Conservation (phyloP, 2,329 filamentous ascomycete species). For the Dactylellina cionopaga region DNA sequence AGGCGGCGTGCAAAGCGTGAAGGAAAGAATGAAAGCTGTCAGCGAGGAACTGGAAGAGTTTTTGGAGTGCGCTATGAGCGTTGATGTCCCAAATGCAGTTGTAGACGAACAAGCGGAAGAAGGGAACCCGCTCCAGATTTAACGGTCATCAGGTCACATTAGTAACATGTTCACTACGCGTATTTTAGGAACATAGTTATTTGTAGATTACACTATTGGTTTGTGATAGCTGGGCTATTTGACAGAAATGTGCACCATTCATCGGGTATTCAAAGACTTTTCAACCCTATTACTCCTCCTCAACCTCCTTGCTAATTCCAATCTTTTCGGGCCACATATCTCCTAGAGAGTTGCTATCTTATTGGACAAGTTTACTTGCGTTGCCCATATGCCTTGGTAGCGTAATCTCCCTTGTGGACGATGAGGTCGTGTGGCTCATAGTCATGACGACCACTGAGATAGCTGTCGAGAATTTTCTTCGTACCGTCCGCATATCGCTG, state of each 20-base stretch:
- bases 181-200: too few relatives aligned
- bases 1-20: conserved; percentile 79
- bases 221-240: neutral
- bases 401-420: conserved; percentile 87
- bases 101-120: conserved; percentile 42
- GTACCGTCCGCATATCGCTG: conserved; percentile 82
- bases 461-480: conserved; percentile 90
- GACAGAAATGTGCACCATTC: neutral
- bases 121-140: neutral
- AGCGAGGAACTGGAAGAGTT: conserved; percentile 97
- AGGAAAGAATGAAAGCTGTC: conserved; percentile 95
- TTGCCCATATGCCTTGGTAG: conserved; percentile 92
- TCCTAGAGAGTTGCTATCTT: neutral
- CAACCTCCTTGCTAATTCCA: too few relatives aligned
- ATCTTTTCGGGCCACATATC: too few relatives aligned
- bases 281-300: too few relatives aligned
- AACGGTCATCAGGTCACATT: neutral
- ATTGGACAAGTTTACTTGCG: conserved; percentile 29
- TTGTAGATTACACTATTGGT: neutral
- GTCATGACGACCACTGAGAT: conserved; percentile 86
- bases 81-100: conserved; percentile 70
- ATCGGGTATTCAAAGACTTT: too few relatives aligned
- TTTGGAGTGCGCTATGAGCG: conserved; percentile 84
- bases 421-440: conserved; percentile 93
- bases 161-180: too few relatives aligned